Percentiles rank a stretch among this genome's conserved stretches.
phyloP scores from a whole-genome alignment of 768 basidiomycete species.

The Trametes maxima region DNA sequence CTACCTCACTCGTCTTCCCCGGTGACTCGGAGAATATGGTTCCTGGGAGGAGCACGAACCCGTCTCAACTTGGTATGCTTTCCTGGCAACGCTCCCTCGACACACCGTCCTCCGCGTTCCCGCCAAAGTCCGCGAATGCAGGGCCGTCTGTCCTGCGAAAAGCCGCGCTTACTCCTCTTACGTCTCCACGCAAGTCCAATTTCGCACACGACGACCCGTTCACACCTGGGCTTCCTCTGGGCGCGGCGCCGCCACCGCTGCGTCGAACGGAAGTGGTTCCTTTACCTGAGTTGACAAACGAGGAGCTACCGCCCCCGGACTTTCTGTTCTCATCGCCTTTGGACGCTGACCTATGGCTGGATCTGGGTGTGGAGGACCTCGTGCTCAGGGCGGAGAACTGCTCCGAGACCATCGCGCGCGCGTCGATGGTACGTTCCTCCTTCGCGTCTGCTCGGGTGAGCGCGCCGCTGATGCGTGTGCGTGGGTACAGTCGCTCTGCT shows the following conservation, averaged over 20 bases:
- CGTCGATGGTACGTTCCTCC: constrained; percentile 20
- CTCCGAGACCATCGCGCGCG: constrained; percentile 18
- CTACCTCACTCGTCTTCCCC: constrained; percentile 12
- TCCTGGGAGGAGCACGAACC: background rate
- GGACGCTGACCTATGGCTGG: constrained; percentile 12
- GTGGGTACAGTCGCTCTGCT: constrained; percentile 15
- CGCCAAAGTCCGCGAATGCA: background rate
- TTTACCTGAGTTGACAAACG: constrained; percentile 15
- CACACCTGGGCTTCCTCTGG: background rate
- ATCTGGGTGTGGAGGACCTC: constrained; percentile 19
- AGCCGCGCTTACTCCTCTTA: background rate
- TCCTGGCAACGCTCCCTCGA: constrained; percentile 11
- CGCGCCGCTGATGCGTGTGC: background rate
- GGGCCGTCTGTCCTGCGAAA: constrained; percentile 1
- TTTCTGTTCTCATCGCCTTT: constrained; percentile 6
- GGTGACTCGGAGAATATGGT: constrained; percentile 5
- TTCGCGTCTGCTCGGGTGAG: background rate
- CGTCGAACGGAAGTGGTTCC: constrained; percentile 17
- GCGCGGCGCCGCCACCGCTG: constrained; percentile 10
- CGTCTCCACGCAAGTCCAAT: background rate
- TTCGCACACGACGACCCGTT: background rate
- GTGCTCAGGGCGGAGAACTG: constrained; percentile 18
- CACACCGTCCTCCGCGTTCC: constrained; percentile 5
- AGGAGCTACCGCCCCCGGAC: constrained; percentile 1
- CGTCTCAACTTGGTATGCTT: constrained; percentile 5